Conservation (phyloP, 2,329 filamentous ascomycete species). For the Calonectria pseudoreteaudii region DNA sequence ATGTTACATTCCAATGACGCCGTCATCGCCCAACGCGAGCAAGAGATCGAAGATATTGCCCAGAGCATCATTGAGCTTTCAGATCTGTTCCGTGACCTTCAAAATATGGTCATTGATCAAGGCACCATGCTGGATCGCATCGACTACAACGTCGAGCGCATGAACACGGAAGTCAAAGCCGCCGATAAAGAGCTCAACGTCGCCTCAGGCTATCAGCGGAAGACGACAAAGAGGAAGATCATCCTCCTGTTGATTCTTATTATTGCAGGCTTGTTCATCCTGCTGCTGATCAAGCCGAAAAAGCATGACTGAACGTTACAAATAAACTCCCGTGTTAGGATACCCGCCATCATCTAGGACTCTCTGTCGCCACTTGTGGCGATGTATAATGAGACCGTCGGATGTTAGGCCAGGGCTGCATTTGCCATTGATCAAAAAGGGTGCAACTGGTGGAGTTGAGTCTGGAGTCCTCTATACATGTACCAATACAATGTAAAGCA, state of each 20-base stretch:
- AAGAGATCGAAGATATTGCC: constrained; percentile 97
- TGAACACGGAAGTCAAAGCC: constrained; percentile 92
- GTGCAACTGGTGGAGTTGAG: background rate
- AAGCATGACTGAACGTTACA: constrained; percentile 46
- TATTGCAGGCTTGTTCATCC: constrained; percentile 87
- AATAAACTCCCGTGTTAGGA: constrained; percentile 27
- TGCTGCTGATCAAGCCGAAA: constrained; percentile 85
- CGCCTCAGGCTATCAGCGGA: constrained; percentile 89
- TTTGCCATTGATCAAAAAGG: constrained; percentile 8
- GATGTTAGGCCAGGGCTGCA: background rate
- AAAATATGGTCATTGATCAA: constrained; percentile 94
- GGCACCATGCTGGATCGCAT: constrained; percentile 93
- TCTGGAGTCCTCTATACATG: constrained; percentile 33
- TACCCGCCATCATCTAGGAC: constrained; percentile 25
- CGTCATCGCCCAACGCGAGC: constrained; percentile 89
- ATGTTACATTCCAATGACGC: constrained; percentile 81
- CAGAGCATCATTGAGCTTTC: constrained; percentile 97
- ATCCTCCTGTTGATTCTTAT: constrained; percentile 89
- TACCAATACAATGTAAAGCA: constrained; percentile 48
- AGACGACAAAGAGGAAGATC: constrained; percentile 90
- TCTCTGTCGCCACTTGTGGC: background rate
- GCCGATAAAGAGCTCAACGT: constrained; percentile 93
- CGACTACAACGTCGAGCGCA: constrained; percentile 97
- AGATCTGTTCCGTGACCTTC: constrained; percentile 95
- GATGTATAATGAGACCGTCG: background rate